Evolutionary conservation across 352 stramenopile genomes (phyloP).

Genomic region (Phytophthora lateralis): DNA sequence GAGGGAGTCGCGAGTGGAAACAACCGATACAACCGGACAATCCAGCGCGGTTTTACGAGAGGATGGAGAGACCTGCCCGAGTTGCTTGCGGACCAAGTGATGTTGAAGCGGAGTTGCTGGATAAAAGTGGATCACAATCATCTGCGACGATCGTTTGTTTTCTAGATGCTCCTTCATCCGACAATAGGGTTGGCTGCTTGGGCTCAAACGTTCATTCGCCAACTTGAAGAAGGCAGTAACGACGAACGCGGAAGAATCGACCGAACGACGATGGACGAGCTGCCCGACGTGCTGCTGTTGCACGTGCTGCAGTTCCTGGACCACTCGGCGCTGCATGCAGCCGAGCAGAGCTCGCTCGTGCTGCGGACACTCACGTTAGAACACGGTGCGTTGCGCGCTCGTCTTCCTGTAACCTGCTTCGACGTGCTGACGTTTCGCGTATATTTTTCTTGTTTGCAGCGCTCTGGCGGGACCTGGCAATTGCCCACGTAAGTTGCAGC

Average conservation of each 20-base stretch:
- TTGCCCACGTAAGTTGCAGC: conserved; percentile 34
- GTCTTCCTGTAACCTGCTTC: not conserved
- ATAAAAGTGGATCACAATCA: conserved; percentile 18
- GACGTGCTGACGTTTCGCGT: conserved; percentile 8
- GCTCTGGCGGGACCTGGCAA: conserved; percentile 45
- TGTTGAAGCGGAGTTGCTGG: conserved; percentile 18
- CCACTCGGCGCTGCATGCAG: conserved; percentile 54
- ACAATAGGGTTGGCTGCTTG: conserved; percentile 3
- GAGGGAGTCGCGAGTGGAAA: no score
- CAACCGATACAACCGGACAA: no score
- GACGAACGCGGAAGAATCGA: conserved; percentile 8
- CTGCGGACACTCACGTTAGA: conserved; percentile 45
- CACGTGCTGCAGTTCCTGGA: conserved; percentile 64
- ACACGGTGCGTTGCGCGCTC: conserved; percentile 31
- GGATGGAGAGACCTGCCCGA: no score
- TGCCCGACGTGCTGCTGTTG: conserved; percentile 54
- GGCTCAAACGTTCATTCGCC: conserved; percentile 15
- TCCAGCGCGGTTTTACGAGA: no score
- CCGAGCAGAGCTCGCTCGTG: conserved; percentile 45
- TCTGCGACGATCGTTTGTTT: conserved; percentile 1
- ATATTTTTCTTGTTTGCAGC: conserved; percentile 39
- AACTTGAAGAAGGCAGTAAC: conserved; percentile 38
- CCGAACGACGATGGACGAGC: conserved; percentile 32
- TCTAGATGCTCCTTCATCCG: no score
- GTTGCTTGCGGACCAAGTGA: conserved; percentile 3